Evolutionary conservation across 768 basidiomycete species (phyloP).

Genomic region (Tulasnella calospora): DNA sequence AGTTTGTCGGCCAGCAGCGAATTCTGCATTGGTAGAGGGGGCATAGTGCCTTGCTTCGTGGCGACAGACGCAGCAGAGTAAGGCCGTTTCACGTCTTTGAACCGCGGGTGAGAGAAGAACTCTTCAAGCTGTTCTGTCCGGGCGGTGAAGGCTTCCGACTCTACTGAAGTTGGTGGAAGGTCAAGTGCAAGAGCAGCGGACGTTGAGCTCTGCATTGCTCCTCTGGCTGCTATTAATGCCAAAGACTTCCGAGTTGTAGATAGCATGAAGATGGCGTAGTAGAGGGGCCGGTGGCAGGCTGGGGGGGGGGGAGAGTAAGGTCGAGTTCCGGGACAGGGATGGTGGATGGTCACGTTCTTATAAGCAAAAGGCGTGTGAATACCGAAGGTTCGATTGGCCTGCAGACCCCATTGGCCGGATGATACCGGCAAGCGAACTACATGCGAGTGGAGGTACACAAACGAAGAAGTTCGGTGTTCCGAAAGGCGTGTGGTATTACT

Average conservation of each 20-base stretch:
- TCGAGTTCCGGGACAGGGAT: background rate
- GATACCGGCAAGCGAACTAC: background rate
- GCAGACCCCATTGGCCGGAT: background rate
- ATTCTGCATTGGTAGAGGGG: constrained; percentile 68
- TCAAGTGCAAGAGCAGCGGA: background rate
- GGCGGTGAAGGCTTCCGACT: constrained; percentile 53
- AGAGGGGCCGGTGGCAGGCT: background rate
- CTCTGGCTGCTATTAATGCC: background rate
- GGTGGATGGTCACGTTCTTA: background rate
- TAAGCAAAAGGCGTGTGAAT: background rate
- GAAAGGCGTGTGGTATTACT: background rate
- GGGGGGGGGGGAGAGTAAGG: background rate
- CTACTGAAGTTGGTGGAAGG: constrained; percentile 37
- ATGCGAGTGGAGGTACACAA: background rate
- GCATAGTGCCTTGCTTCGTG: constrained; percentile 83
- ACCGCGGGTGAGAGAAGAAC: constrained; percentile 76
- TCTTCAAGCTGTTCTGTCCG: constrained; percentile 59
- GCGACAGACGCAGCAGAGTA: constrained; percentile 77
- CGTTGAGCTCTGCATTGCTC: background rate
- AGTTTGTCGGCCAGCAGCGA: constrained; percentile 83
- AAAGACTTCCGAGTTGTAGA: background rate
- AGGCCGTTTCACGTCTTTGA: constrained; percentile 64
- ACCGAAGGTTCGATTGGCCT: background rate
- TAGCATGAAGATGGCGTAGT: background rate
- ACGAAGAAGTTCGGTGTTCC: background rate